Conservation (phyloP, 2,329 filamentous ascomycete genomes). For the Sporothrix brunneoviolacea region DNA sequence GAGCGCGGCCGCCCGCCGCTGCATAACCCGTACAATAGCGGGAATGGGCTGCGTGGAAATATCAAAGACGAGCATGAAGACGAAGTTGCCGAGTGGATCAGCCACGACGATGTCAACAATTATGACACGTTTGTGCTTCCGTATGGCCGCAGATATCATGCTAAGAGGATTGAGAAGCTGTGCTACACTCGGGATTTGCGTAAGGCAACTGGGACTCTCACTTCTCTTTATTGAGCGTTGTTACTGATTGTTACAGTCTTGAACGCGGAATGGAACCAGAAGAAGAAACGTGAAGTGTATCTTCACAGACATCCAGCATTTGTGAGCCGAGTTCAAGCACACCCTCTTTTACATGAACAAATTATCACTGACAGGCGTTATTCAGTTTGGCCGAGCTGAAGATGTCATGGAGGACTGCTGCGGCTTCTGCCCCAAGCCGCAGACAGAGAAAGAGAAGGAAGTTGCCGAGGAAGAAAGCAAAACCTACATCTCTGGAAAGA, state of each 20-base stretch:
- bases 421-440: slow-evolving; percentile 64
- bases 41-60: slow-evolving; percentile 47
- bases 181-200: slow-evolving; percentile 72
- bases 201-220: slow-evolving; percentile 26
- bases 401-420: slow-evolving; percentile 79
- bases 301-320: slow-evolving; percentile 82
- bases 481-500: slow-evolving; percentile 66
- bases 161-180: slow-evolving; percentile 71
- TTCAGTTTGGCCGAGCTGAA: slow-evolving; percentile 59
- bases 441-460: slow-evolving; percentile 65
- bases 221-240: neutral
- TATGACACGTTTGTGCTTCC: slow-evolving; percentile 73
- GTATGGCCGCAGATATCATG: slow-evolving; percentile 55
- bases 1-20: slow-evolving; percentile 64
- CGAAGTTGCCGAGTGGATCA: slow-evolving; percentile 77
- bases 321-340: slow-evolving; percentile 17
- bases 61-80: slow-evolving; percentile 73
- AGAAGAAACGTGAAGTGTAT: slow-evolving; percentile 66
- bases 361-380: neutral
- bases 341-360: neutral
- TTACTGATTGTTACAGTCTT: no score
- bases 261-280: slow-evolving; percentile 81
- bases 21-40: slow-evolving; percentile 22
- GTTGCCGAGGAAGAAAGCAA: slow-evolving; percentile 65
- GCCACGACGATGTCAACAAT: slow-evolving; percentile 67